phyloP scores from a whole-genome alignment of 139 green algal species.

The Micromonas pusilla region DNA sequence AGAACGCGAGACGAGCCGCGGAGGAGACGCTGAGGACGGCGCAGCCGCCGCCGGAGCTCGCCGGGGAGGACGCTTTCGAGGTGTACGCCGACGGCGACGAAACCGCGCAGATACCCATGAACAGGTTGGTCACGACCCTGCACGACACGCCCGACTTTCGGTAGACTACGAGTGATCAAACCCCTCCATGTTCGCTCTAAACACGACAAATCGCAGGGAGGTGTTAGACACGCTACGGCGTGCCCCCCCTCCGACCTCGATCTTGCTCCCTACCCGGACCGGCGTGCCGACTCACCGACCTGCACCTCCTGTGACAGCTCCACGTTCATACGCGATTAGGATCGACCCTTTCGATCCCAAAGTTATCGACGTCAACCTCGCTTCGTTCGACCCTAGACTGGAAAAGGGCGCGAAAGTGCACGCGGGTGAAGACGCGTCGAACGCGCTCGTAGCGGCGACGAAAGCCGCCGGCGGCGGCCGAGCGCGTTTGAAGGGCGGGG shows the following conservation, averaged over 20 bases:
- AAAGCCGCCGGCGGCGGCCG: conserved; percentile 1
- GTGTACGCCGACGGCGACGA: background rate
- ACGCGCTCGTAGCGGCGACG: background rate
- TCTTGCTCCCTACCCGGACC: too few relatives aligned
- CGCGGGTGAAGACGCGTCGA: background rate
- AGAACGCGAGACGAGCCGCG: background rate
- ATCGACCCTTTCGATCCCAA: background rate
- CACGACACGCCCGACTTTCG: too few relatives aligned
- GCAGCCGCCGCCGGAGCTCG: background rate
- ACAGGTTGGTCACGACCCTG: too few relatives aligned
- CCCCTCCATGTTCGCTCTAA: too few relatives aligned
- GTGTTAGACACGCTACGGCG: too few relatives aligned
- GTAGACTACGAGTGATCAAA: too few relatives aligned
- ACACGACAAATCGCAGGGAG: too few relatives aligned
- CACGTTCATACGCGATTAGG: too few relatives aligned
- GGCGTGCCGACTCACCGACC: too few relatives aligned
- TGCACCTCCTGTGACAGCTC: too few relatives aligned
- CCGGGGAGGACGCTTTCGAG: background rate
- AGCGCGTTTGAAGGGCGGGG: background rate
- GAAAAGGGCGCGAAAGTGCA: background rate
- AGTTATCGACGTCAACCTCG: background rate
- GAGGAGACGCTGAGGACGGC: background rate
- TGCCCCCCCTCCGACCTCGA: too few relatives aligned
- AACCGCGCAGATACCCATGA: background rate
- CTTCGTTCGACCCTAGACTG: background rate